phyloP scores from a whole-genome alignment of 441 rosid genomes.

The Eutrema salsugineum region DNA sequence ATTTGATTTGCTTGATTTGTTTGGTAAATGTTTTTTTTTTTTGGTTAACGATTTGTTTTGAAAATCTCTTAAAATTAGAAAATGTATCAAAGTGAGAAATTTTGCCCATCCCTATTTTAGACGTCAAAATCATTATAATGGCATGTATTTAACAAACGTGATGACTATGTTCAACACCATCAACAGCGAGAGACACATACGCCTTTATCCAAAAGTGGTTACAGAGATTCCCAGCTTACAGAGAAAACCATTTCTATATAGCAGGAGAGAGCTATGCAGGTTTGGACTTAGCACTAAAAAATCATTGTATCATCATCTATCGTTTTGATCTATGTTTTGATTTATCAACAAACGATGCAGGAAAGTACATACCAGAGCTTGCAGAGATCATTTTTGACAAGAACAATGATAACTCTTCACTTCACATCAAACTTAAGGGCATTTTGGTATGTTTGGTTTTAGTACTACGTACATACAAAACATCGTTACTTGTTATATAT shows the following conservation, averaged over 20 bases:
- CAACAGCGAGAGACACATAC: slow-evolving; percentile 72
- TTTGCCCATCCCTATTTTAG: background rate
- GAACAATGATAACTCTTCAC: slow-evolving; percentile 55
- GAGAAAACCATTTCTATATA: slow-evolving; percentile 49
- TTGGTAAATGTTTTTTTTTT: too few species aligned
- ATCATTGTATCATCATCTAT: background rate
- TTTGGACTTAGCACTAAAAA: slow-evolving; percentile 8
- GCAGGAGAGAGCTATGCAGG: slow-evolving; percentile 98
- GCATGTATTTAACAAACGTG: background rate
- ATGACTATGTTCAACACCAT: background rate
- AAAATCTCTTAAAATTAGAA: too few species aligned
- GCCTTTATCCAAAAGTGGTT: slow-evolving; percentile 70
- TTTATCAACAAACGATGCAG: slow-evolving; percentile 31
- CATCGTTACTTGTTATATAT: background rate
- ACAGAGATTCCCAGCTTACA: slow-evolving; percentile 59
- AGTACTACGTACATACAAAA: background rate
- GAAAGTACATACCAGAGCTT: slow-evolving; percentile 75
- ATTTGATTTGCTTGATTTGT: too few species aligned
- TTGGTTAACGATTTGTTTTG: too few species aligned
- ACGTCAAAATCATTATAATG: background rate
- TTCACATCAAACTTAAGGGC: slow-evolving; percentile 60
- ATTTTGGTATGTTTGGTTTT: slow-evolving; percentile 50
- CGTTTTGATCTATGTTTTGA: background rate
- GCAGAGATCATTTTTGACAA: slow-evolving; percentile 62
- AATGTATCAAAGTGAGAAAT: too few species aligned